Evolutionary conservation across 345 rosid species (phyloP).

Genomic region (Salix exigua): DNA sequence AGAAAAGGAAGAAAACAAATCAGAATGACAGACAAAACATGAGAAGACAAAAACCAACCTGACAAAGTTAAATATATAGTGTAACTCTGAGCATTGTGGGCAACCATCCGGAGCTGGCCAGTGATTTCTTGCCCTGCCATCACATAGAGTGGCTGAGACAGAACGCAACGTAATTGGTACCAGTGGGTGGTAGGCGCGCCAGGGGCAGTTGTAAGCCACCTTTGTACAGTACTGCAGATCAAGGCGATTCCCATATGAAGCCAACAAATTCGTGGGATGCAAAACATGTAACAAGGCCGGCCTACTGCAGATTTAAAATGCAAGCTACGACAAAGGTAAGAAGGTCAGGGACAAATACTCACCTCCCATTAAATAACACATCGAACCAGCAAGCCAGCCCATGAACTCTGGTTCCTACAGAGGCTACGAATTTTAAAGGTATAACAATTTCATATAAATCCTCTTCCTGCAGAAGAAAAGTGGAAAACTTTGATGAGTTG

Average conservation of each 20-base stretch:
- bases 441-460: conserved; percentile 81
- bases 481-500: neutral
- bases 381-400: conserved; percentile 99
- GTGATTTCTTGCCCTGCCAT: conserved; percentile 97
- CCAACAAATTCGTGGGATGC: neutral
- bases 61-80: conserved; percentile 77
- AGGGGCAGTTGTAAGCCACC: conserved; percentile 98
- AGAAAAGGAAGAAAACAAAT: neutral
- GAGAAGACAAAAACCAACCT: conserved; percentile 38
- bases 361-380: conserved; percentile 90
- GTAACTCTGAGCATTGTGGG: conserved; percentile 94
- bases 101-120: conserved; percentile 78
- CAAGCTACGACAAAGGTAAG: neutral
- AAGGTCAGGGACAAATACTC: conserved; percentile 9
- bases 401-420: conserved; percentile 85
- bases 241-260: conserved; percentile 7
- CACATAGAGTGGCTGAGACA: conserved; percentile 84
- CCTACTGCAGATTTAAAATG: neutral
- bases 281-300: neutral
- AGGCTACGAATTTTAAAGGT: conserved; percentile 75
- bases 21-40: neutral
- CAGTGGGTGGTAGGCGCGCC: conserved; percentile 98
- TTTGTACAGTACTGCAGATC: conserved; percentile 67
- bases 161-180: conserved; percentile 97
- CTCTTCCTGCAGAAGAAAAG: conserved; percentile 64